Evolutionary conservation across 2,329 filamentous ascomycete genomes (phyloP).

Genomic region (Sarocladiaceae sp.): DNA sequence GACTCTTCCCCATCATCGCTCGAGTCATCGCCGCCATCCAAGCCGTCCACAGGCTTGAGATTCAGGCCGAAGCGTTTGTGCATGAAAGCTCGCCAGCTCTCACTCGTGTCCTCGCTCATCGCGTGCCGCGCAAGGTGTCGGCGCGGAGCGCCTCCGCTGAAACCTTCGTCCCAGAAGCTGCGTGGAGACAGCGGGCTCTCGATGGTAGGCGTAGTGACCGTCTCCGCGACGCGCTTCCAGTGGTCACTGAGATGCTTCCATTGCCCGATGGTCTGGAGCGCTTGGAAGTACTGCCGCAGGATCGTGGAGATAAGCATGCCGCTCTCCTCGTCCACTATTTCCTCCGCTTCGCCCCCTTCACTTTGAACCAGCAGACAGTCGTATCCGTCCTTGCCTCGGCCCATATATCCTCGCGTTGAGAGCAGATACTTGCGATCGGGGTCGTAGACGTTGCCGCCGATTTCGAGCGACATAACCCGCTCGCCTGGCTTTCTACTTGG

Average conservation of each 20-base stretch:
- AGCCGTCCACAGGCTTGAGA: conserved; percentile 25
- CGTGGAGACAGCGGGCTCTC: conserved; percentile 18
- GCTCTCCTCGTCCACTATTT: conserved; percentile 78
- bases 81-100: conserved; percentile 31
- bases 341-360: conserved; percentile 69
- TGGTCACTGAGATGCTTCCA: conserved; percentile 70
- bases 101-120: conserved; percentile 15
- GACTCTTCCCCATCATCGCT: conserved; percentile 24
- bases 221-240: conserved; percentile 60
- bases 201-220: conserved; percentile 27
- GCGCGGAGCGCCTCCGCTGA: conserved; percentile 3
- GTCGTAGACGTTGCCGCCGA: conserved; percentile 58
- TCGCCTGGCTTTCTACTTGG: conserved; percentile 52
- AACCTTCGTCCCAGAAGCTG: conserved; percentile 7
- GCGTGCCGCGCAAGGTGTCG: conserved; percentile 7
- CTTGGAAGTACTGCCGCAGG: conserved; percentile 86
- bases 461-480: conserved; percentile 55
- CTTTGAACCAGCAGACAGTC: conserved; percentile 66
- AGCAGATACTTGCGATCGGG: conserved; percentile 61
- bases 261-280: conserved; percentile 69
- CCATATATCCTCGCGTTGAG: conserved; percentile 84
- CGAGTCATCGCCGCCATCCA: conserved; percentile 38
- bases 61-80: conserved; percentile 27
- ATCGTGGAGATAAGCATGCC: conserved; percentile 82
- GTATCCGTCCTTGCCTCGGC: conserved; percentile 80